Conservation (phyloP, 1,139 yeast species). For the Saccharomyces hybrid region DNA sequence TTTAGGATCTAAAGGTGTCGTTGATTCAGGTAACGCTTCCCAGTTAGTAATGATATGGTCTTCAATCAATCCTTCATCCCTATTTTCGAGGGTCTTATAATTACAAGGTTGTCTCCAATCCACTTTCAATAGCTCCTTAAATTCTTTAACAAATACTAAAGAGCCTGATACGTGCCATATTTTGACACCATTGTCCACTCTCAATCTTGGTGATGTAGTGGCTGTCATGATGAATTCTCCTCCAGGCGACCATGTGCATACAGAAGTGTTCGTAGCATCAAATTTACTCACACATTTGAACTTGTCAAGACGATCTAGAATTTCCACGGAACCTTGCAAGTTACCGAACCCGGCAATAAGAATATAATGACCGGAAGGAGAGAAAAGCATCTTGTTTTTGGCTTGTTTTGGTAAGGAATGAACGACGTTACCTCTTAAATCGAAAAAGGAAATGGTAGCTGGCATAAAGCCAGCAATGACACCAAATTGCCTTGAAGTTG, state of each 20-base stretch:
- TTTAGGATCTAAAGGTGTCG: conserved; percentile 39
- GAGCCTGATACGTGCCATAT: conserved; percentile 90
- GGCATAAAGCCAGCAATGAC: conserved; percentile 98
- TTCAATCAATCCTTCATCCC: conserved; percentile 7
- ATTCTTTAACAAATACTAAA: conserved; percentile 69
- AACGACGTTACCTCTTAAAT: conserved; percentile 83
- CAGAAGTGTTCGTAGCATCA: conserved; percentile 90
- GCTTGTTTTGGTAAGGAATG: conserved; percentile 82
- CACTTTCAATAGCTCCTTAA: conserved; percentile 69
- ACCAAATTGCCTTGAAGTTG: conserved; percentile 92
- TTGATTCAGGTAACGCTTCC: conserved; percentile 45
- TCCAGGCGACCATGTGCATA: conserved; percentile 96
- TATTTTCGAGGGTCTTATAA: conserved; percentile 14
- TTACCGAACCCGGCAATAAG: conserved; percentile 97
- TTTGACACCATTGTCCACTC: conserved; percentile 93
- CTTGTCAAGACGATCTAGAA: conserved; percentile 85
- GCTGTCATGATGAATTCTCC: conserved; percentile 91
- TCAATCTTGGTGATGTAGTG: conserved; percentile 90
- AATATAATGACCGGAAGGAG: conserved; percentile 89
- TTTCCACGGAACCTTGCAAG: conserved; percentile 92
- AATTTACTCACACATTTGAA: conserved; percentile 72
- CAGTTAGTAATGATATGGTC: conserved; percentile 23
- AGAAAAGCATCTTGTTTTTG: conserved; percentile 81
- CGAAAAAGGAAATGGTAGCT: conserved; percentile 88
- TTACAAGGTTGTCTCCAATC: conserved; percentile 67